These are phyloP conservation scores for Beta corolliflora DNA, from an alignment of 179 eudicot species.

Conservation along the genomic window DNA sequence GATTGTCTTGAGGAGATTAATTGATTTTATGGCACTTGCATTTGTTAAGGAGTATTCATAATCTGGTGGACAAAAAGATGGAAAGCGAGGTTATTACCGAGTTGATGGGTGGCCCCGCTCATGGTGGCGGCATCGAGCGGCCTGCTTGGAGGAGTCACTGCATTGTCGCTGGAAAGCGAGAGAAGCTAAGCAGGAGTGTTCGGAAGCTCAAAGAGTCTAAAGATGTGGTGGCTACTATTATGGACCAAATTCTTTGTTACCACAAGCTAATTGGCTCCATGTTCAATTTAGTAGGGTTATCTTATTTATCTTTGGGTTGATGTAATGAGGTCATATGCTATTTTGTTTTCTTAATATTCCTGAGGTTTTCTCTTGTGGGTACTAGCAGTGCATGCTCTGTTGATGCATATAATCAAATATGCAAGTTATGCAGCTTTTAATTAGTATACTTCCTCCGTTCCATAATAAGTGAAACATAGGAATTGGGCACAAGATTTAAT, in stretches of 20 bases:
- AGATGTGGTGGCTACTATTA: constrained; percentile 37
- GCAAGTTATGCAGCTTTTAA: too few species aligned
- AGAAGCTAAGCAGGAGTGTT: constrained; percentile 39
- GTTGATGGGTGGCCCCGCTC: constrained; percentile 29
- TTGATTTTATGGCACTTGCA: constrained; percentile 45
- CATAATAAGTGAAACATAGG: too few species aligned
- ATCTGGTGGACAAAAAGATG: constrained; percentile 41
- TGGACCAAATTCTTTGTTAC: constrained; percentile 36
- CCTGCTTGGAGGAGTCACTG: constrained; percentile 52
- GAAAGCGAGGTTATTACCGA: constrained; percentile 36
- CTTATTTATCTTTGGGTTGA: too few species aligned
- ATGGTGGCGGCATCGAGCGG: constrained; percentile 38
- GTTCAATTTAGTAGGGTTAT: too few species aligned
- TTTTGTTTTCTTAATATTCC: too few species aligned
- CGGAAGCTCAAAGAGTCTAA: constrained; percentile 48
- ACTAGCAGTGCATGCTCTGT: too few species aligned
- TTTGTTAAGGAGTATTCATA: constrained; percentile 33
- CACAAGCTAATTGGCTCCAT: background rate
- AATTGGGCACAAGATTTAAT: too few species aligned
- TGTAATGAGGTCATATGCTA: too few species aligned
- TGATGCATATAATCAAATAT: too few species aligned
- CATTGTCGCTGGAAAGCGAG: constrained; percentile 38
- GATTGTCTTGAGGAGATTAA: constrained; percentile 43
- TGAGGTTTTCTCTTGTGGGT: too few species aligned
- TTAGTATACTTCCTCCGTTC: too few species aligned